Conservation (phyloP, 306 rosid species). For the Lupinus albus region DNA sequence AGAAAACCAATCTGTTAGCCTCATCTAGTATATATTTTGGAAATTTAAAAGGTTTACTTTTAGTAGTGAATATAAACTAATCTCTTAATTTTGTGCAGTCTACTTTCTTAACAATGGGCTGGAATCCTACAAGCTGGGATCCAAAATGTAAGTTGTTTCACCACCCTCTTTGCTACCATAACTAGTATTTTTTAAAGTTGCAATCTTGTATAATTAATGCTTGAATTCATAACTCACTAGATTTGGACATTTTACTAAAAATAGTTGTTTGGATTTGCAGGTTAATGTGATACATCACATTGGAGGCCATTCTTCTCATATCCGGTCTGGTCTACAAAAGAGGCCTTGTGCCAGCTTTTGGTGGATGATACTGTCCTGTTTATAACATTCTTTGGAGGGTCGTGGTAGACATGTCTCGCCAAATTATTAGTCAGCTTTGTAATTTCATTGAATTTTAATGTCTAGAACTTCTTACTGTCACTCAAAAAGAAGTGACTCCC, state of each 20-base stretch:
- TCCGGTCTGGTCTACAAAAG: constrained; percentile 68
- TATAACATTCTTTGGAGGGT: constrained; percentile 47
- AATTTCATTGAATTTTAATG: constrained; percentile 38
- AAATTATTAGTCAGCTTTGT: constrained; percentile 19
- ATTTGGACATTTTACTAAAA: constrained; percentile 29
- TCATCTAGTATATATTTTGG: constrained; percentile 18
- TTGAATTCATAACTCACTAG: constrained; percentile 20
- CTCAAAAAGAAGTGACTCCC: neutral
- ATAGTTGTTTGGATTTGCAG: constrained; percentile 50
- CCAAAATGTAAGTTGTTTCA: constrained; percentile 54
- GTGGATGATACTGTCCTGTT: constrained; percentile 67
- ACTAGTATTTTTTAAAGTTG: constrained; percentile 9
- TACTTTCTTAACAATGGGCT: constrained; percentile 54
- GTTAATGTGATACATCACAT: constrained; percentile 63
- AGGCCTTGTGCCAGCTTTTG: constrained; percentile 61
- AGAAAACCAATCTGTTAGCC: constrained; percentile 40
- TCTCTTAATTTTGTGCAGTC: constrained; percentile 46
- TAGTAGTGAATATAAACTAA: constrained; percentile 23
- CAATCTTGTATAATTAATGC: neutral
- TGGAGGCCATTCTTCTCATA: constrained; percentile 71
- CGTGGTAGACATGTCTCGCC: constrained; percentile 28
- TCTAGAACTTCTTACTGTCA: constrained; percentile 28
- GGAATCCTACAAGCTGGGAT: constrained; percentile 64
- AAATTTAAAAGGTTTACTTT: neutral
- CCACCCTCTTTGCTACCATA: neutral